Evolutionary conservation across 2,329 filamentous ascomycete species (phyloP).

Genomic region (Beauveria caledonica): DNA sequence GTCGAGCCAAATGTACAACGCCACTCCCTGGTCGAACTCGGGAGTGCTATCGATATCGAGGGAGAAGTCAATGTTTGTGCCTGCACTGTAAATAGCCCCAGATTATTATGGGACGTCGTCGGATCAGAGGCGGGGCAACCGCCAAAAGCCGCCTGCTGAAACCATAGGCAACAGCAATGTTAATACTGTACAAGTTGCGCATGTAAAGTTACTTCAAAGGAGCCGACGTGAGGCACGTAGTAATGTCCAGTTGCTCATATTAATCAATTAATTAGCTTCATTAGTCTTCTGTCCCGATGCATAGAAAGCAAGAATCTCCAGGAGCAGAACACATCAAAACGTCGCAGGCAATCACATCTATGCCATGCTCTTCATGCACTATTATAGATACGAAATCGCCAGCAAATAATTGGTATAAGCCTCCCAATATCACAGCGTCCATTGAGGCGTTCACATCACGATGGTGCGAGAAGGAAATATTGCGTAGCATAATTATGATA

Average conservation of each 20-base stretch:
- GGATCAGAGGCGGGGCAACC: constrained; percentile 12
- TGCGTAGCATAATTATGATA: constrained; percentile 22
- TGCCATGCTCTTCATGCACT: constrained; percentile 7
- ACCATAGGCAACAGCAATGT: neutral
- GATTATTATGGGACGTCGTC: constrained; percentile 9
- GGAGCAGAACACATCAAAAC: constrained; percentile 5
- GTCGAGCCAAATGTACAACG: neutral
- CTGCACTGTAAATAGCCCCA: neutral
- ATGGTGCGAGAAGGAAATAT: neutral
- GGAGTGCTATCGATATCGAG: constrained; percentile 5
- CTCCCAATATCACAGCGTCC: constrained; percentile 8
- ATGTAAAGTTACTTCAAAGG: neutral
- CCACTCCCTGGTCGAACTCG: neutral
- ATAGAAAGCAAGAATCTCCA: neutral
- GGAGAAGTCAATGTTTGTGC: neutral
- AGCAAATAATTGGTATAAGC: constrained; percentile 13
- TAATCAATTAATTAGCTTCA: constrained; percentile 4
- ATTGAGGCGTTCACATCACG: constrained; percentile 3
- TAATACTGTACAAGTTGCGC: neutral
- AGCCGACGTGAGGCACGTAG: neutral
- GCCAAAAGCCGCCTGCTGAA: neutral
- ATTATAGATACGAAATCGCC: constrained; percentile 10
- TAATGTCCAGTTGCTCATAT: neutral
- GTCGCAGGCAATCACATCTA: constrained; percentile 2
- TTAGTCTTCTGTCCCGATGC: constrained; percentile 4